Base-by-base conservation (phyloP, 2,329 filamentous ascomycete species). In the Clonostachys byssicola region DNA sequence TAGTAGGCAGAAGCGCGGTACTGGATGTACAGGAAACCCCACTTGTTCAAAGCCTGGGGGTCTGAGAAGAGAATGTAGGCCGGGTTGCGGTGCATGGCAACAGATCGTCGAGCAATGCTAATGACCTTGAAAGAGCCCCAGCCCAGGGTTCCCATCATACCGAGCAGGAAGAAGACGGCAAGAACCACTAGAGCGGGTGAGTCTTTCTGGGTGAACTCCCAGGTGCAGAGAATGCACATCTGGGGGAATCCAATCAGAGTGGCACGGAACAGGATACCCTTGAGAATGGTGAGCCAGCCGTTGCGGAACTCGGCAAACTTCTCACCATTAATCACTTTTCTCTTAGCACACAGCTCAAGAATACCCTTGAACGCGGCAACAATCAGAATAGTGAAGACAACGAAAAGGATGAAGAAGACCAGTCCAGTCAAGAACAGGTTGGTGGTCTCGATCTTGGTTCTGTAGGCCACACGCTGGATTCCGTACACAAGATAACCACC, bases 1-100 rank as follows among this genome's bases (percentile, higher is more conserved):
- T 95, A 96, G 78, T 96, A 96, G 38, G 91, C 90, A 3, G 91
- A 92, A 38, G 92, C 92, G 60, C 92, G 88, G 78, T 95, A 96
- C 66, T 96, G 92, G 39, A 97, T 90, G 63, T 97, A 97, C 54
- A 97, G 81, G 75, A 96, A 96, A 18, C 92, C 92, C 92, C 92
- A 96, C 71, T 96, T 95, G 80, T 96, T 96, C 53, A 97, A 80
- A 46, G 88, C 86, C 52, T 89, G 81, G n/a, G 92, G 91, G 60
- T 97, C 92, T 3, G 92, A 96, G 73, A 95, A 97, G 52, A 97
- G 83, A 57, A 96, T 96, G 68, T 96, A 96, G 30, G 92, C 92
- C 23, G 92, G 91, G 72, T 96, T 96, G 71, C 92, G 92, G 77
- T 96, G 92, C 83, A 96, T 89, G 48, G 80, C 71, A 52, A 95